These are phyloP conservation scores for Plasmopara halstedii DNA, from an alignment of 352 stramenopile genomes.

Conservation along the genomic window DNA sequence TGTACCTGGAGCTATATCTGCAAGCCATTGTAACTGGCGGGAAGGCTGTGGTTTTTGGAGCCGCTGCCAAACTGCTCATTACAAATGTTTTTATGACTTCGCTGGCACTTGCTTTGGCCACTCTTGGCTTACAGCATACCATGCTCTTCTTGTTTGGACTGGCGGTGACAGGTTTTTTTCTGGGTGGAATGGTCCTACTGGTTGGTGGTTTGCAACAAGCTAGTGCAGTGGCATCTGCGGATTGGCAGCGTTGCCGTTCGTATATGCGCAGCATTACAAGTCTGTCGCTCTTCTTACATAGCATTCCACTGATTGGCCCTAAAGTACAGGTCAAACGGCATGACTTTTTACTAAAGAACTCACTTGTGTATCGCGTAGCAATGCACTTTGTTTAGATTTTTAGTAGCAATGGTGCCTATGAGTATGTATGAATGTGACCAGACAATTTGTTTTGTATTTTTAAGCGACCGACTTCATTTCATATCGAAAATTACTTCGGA, in stretches of 20 bases:
- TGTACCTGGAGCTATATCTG: constrained; percentile 76
- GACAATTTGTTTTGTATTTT: no score
- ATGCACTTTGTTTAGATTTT: constrained; percentile 57
- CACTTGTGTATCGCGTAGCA: constrained; percentile 55
- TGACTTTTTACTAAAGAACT: constrained; percentile 64
- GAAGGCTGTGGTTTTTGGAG: constrained; percentile 61
- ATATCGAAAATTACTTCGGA: no score
- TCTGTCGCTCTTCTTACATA: constrained; percentile 70
- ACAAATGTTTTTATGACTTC: constrained; percentile 44
- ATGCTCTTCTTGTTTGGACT: constrained; percentile 51
- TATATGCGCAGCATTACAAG: constrained; percentile 76
- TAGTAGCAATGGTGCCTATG: neutral
- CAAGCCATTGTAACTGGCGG: constrained; percentile 56
- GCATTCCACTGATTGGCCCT: constrained; percentile 53
- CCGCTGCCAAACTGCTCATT: constrained; percentile 55
- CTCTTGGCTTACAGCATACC: constrained; percentile 42
- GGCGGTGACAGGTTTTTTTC: constrained; percentile 32
- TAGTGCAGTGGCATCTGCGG: constrained; percentile 32
- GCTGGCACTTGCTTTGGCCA: constrained; percentile 38
- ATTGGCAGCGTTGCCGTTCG: constrained; percentile 63
- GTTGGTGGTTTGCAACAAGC: constrained; percentile 52
- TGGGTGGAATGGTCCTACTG: constrained; percentile 55
- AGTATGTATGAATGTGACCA: no score
- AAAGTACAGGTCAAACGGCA: constrained; percentile 68
- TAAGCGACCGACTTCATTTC: no score